Percentiles rank a stretch among this genome's conserved stretches.
Conservation (phyloP, 352 stramenopile genomes). For the Globisporangium nodosum region DNA sequence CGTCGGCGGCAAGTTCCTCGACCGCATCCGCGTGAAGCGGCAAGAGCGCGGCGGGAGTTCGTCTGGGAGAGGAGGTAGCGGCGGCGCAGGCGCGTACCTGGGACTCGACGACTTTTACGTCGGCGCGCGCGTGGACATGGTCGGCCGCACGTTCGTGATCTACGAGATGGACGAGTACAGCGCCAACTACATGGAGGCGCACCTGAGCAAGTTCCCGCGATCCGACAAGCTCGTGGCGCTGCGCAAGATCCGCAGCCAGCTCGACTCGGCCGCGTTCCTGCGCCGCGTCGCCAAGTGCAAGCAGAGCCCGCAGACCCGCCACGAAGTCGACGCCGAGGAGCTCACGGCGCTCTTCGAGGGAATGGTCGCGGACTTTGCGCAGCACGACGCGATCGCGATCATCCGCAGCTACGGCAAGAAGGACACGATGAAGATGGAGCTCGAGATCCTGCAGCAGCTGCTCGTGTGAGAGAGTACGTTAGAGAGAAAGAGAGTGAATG, state of each 20-base stretch:
- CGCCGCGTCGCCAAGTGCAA: slow-evolving; percentile 23
- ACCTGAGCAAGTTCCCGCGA: slow-evolving; percentile 50
- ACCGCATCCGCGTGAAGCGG: slow-evolving; percentile 66
- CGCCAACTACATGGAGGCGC: slow-evolving; percentile 75
- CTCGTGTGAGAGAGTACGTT: slow-evolving; percentile 16
- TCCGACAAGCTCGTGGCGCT: slow-evolving; percentile 62
- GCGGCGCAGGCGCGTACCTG: slow-evolving; percentile 43
- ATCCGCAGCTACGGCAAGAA: slow-evolving; percentile 66
- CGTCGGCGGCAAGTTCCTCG: slow-evolving; percentile 68
- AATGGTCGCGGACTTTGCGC: slow-evolving; percentile 36
- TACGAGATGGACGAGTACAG: slow-evolving; percentile 86
- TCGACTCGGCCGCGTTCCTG: slow-evolving; percentile 26
- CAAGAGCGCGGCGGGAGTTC: slow-evolving; percentile 13
- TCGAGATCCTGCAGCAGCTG: slow-evolving; percentile 43
- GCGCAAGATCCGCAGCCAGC: slow-evolving; percentile 43
- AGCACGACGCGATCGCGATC: slow-evolving; percentile 66
- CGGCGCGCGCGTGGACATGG: slow-evolving; percentile 54
- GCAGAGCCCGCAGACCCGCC: slow-evolving; percentile 22
- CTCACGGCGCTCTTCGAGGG: slow-evolving; percentile 41
- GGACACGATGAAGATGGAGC: slow-evolving; percentile 45
- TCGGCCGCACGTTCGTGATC: slow-evolving; percentile 61
- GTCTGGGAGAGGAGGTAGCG: slow-evolving; percentile 10
- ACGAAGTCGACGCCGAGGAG: slow-evolving; percentile 37
- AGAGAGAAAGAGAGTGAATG: neutral
- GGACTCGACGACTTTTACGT: slow-evolving; percentile 72